Evolutionary conservation across 2,329 filamentous ascomycete species (phyloP).

Genomic region (Rosellinia necatrix): DNA sequence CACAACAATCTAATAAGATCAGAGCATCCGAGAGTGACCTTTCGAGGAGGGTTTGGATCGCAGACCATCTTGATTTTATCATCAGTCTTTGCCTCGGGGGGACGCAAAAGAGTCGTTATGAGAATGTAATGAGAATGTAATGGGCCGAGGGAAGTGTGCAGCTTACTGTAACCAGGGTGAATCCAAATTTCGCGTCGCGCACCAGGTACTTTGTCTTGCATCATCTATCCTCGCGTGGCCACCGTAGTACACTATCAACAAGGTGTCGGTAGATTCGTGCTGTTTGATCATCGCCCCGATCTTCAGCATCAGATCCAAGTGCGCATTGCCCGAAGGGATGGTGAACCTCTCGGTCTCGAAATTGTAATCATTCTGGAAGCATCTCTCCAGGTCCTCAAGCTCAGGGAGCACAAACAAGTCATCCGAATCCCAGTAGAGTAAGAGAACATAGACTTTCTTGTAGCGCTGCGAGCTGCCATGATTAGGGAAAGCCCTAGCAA

Average conservation of each 20-base stretch:
- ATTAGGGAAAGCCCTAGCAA: conserved; percentile 61
- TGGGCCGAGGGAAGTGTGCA: not conserved
- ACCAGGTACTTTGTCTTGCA: conserved; percentile 64
- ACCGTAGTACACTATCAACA: conserved; percentile 64
- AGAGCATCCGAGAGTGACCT: conserved; percentile 61
- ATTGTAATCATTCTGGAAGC: conserved; percentile 58
- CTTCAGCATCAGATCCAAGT: conserved; percentile 62
- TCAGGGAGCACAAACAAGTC: conserved; percentile 64
- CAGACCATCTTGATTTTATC: conserved; percentile 54
- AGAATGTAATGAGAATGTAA: conserved; percentile 16
- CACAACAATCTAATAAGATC: conserved; percentile 64
- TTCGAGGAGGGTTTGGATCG: conserved; percentile 63
- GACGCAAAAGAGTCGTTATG: conserved; percentile 11
- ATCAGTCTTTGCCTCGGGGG: not conserved
- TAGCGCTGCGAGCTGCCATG: conserved; percentile 59
- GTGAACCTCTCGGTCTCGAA: conserved; percentile 62
- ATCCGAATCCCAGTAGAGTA: conserved; percentile 63
- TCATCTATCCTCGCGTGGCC: conserved; percentile 65
- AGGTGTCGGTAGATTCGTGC: conserved; percentile 58
- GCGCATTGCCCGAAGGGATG: conserved; percentile 62
- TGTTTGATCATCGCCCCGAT: conserved; percentile 62
- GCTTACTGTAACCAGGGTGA: conserved; percentile 61
- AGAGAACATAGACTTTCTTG: conserved; percentile 57
- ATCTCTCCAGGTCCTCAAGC: conserved; percentile 60
- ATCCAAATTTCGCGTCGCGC: conserved; percentile 57